Conservation (phyloP, 2,329 filamentous ascomycete genomes). For the Colletotrichum lentis region DNA sequence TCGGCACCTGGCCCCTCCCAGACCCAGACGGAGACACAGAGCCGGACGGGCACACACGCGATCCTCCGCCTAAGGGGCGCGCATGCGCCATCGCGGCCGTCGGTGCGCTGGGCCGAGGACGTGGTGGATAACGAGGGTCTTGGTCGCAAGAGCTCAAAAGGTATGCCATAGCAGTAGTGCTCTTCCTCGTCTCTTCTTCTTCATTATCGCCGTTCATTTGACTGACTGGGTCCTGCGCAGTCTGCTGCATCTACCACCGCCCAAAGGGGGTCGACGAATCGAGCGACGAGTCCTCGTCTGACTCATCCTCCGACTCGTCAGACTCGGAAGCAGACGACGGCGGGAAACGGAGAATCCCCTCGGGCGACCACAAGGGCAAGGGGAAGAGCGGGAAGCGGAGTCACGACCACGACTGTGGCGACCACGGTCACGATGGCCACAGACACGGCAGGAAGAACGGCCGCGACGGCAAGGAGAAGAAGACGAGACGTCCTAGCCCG, state of each 20-base stretch:
- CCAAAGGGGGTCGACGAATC: conserved; percentile 84
- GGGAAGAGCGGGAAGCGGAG: conserved; percentile 53
- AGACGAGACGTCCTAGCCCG: conserved; percentile 67
- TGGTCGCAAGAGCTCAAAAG: conserved; percentile 93
- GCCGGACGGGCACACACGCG: conserved; percentile 45
- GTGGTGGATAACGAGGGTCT: conserved; percentile 96
- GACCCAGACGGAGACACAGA: conserved; percentile 46
- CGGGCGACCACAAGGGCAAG: conserved; percentile 49
- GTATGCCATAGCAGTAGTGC: conserved; percentile 55
- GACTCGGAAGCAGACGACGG: conserved; percentile 59
- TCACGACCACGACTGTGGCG: conserved; percentile 51
- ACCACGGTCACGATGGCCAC: conserved; percentile 47
- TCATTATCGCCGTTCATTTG: not conserved
- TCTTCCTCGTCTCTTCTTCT: not conserved
- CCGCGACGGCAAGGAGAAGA: conserved; percentile 50
- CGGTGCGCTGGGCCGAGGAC: conserved; percentile 90
- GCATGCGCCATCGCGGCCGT: conserved; percentile 58
- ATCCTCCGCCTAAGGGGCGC: conserved; percentile 64
- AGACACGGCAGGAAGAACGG: conserved; percentile 42
- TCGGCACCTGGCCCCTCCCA: conserved; percentile 46
- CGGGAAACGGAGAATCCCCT: conserved; percentile 28
- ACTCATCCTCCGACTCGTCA: conserved; percentile 62
- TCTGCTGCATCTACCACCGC: conserved; percentile 99
- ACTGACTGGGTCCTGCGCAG: conserved; percentile 54
- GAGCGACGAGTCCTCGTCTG: conserved; percentile 70